Evolutionary conservation across 208 protist species (phyloP).

Genomic region (Crithidia thermophila): DNA sequence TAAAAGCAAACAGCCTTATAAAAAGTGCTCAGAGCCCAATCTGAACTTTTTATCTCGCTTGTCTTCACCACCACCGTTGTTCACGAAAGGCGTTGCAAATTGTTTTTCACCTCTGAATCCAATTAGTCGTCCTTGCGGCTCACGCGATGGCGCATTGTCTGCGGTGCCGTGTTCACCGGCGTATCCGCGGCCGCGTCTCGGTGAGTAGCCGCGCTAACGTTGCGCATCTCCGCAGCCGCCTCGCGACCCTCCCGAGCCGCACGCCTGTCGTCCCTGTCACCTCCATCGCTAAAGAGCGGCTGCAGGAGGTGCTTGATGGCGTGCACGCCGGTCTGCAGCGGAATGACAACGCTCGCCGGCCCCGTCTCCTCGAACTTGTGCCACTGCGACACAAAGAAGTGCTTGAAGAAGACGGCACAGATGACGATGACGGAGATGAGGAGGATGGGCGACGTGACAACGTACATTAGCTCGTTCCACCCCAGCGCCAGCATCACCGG

Average conservation of each 20-base stretch:
- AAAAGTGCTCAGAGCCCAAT: too few relatives aligned
- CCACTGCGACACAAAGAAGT: conserved; percentile 71
- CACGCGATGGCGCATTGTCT: conserved; percentile 29
- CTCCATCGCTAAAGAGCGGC: conserved; percentile 7
- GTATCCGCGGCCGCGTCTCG: not conserved
- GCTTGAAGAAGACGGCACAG: conserved; percentile 62
- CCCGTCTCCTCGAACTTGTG: conserved; percentile 78
- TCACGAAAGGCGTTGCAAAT: too few relatives aligned
- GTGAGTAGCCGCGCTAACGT: conserved; percentile 1
- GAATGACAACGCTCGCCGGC: conserved; percentile 58
- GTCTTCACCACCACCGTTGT: too few relatives aligned
- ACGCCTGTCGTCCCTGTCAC: not conserved
- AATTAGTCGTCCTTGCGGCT: conserved; percentile 27
- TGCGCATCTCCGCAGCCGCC: conserved; percentile 1
- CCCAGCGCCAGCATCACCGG: conserved; percentile 70
- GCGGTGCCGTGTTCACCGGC: conserved; percentile 1
- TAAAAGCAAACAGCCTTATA: too few relatives aligned
- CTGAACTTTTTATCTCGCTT: too few relatives aligned
- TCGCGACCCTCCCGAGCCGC: not conserved
- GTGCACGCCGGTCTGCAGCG: conserved; percentile 32
- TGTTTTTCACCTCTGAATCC: too few relatives aligned
- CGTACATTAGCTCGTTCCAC: conserved; percentile 86
- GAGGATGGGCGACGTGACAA: conserved; percentile 70
- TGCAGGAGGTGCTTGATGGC: conserved; percentile 21
- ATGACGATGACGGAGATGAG: conserved; percentile 57